Evolutionary conservation across 257 asterid species (phyloP), one percentile per base, ranked within the genome.

Genomic region (Buddleja alternifolia): DNA sequence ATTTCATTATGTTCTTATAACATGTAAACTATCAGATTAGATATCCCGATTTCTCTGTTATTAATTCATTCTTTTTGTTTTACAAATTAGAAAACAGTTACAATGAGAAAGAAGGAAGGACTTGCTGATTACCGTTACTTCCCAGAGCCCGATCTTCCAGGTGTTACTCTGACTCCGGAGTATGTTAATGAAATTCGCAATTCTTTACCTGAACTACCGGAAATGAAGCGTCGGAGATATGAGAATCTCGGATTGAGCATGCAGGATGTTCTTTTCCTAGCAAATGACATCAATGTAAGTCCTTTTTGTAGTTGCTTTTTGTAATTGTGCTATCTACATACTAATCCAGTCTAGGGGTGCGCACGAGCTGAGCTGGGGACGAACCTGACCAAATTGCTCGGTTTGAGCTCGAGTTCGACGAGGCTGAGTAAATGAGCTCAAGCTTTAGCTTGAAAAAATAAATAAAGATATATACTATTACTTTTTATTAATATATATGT

Each of bases 141-240:
- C 80, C 99, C 99, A 2, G 99, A 94, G 83, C 99, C 97, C 15
- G 99, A 94, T 85, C 96, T 94, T 81, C 99, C 96, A 7, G 95
- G 88, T 48, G 96, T 94, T 73, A 41, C 81, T 78, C 85, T 91
- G 68, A 90, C 69, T 17, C 73, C 87, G 71, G 96, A 85, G 36
- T 94, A 83, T 68, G 74, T 91, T 63, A 77, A 81, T 53, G 65
- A 34, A 23, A 78, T 91, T 63, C 88, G 75, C 52, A 72, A 74
- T 67, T 89, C 95, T 14, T 83, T 94, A 67, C 99, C 99, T 60
- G 99, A 94, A 82, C 82, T 94, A 69, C 99, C 99, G 10, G 99
- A 94, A 87, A 72, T 62, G 73, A 94, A 94, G 75, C 95, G 96
- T 72, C 80, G 96, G 57, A 85, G 96, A 80, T 94, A 87, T 54